Conservation (phyloP, 179 eudicot genomes). For the Vitellaria paradoxa region DNA sequence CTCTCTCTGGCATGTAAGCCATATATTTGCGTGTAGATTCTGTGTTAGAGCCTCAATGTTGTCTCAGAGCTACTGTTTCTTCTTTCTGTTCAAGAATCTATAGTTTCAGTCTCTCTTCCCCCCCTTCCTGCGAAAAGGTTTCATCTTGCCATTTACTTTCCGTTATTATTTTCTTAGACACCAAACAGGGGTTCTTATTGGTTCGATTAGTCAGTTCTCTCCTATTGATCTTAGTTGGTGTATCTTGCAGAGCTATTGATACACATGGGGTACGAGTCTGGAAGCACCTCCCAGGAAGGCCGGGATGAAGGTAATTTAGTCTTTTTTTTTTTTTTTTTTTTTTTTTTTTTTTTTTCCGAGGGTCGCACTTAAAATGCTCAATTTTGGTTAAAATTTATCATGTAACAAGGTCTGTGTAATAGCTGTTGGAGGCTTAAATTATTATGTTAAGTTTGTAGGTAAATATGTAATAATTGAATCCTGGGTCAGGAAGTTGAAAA, state of each 20-base stretch:
- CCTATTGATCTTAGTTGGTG: neutral
- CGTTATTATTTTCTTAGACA: too few species aligned
- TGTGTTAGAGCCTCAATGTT: too few species aligned
- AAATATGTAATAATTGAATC: neutral
- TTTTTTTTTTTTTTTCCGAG: too few species aligned
- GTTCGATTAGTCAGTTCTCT: too few species aligned
- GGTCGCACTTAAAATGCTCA: neutral
- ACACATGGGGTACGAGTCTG: slow-evolving; percentile 27
- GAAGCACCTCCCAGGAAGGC: slow-evolving; percentile 25
- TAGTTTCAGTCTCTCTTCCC: too few species aligned
- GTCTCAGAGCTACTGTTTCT: too few species aligned
- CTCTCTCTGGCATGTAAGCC: too few species aligned
- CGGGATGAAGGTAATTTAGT: slow-evolving; percentile 27
- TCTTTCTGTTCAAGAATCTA: too few species aligned
- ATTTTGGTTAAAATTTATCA: neutral
- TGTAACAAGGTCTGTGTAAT: neutral
- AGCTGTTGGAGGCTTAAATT: neutral
- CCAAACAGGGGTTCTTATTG: too few species aligned
- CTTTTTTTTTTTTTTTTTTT: neutral
- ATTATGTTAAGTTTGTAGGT: neutral
- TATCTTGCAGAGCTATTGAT: slow-evolving; percentile 11
- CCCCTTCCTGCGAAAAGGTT: too few species aligned
- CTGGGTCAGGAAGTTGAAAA: neutral
- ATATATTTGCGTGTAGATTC: too few species aligned
- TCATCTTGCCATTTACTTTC: too few species aligned